Evolutionary conservation across 2,329 filamentous ascomycete genomes (phyloP).

Genomic region (Paraphoma chrysanthemicola): DNA sequence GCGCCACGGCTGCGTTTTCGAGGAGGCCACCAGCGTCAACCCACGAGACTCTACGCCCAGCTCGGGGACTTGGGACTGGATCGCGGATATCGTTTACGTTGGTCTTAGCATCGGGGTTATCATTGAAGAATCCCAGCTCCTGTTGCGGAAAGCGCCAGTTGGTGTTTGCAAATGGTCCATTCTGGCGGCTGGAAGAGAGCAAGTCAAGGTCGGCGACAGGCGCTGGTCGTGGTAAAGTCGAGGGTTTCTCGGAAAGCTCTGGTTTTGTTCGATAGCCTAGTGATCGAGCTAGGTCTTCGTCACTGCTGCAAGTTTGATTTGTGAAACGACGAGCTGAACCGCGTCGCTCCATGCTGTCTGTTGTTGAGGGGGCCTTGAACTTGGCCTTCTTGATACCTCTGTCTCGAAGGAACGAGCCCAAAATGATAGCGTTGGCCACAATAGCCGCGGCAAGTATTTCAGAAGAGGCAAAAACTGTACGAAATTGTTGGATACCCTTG

Average conservation of each 20-base stretch:
- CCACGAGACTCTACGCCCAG: slow-evolving; percentile 71
- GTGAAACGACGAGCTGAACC: slow-evolving; percentile 68
- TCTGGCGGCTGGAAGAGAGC: slow-evolving; percentile 26
- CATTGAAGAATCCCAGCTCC: slow-evolving; percentile 20
- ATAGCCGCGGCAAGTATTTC: slow-evolving; percentile 89
- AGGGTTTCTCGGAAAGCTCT: slow-evolving; percentile 54
- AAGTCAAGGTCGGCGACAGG: slow-evolving; percentile 39
- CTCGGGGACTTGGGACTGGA: slow-evolving; percentile 46
- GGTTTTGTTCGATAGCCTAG: slow-evolving; percentile 73
- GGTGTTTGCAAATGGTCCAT: slow-evolving; percentile 33
- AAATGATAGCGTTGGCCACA: slow-evolving; percentile 85
- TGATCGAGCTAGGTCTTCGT: slow-evolving; percentile 85
- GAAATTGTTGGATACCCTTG: slow-evolving; percentile 80
- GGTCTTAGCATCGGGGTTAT: slow-evolving; percentile 29
- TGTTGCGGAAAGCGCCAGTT: slow-evolving; percentile 45
- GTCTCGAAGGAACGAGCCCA: slow-evolving; percentile 92
- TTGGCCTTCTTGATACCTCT: slow-evolving; percentile 86
- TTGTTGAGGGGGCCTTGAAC: slow-evolving; percentile 67
- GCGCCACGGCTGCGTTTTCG: slow-evolving; percentile 51
- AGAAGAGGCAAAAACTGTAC: slow-evolving; percentile 86
- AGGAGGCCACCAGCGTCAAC: slow-evolving; percentile 85
- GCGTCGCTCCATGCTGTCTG: slow-evolving; percentile 62
- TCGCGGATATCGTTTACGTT: slow-evolving; percentile 36
- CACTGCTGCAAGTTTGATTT: slow-evolving; percentile 80
- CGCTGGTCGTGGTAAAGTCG: slow-evolving; percentile 50